These are phyloP conservation scores for Epichloe glyceriae DNA, from an alignment of 2,329 filamentous ascomycete species.

Conservation along the genomic window DNA sequence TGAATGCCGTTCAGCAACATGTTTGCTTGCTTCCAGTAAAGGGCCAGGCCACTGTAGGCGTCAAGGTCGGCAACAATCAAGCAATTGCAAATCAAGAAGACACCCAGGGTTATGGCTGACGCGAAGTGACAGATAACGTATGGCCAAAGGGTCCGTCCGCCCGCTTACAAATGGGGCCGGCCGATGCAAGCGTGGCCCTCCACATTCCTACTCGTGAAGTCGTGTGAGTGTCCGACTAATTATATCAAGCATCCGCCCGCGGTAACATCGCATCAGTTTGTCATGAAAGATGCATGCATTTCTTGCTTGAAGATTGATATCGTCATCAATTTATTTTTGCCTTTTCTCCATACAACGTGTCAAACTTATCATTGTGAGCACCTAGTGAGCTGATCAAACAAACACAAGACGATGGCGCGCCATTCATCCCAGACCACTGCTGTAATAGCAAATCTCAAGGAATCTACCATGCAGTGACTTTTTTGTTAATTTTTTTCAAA, in stretches of 20 bases:
- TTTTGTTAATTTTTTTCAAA: no score
- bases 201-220: neutral
- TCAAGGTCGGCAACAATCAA: neutral
- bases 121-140: neutral
- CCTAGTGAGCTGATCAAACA: neutral
- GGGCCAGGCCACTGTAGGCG: no score
- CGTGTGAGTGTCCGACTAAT: neutral
- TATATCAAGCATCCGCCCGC: no score
- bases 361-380: neutral
- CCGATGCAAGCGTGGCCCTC: neutral
- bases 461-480: neutral
- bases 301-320: no score
- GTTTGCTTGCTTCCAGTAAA: neutral
- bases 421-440: neutral
- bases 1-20: slow-evolving; percentile 37
- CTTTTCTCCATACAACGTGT: neutral
- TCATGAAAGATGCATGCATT: no score
- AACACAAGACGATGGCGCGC: neutral
- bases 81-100: neutral
- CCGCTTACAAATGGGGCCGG: slow-evolving; percentile 1
- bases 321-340: neutral
- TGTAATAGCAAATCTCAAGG: neutral
- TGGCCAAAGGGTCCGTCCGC: neutral
- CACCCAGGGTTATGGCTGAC: neutral
- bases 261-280: no score